Evolutionary conservation across 805 yeast species (phyloP), one percentile per base, ranked within the genome.

Genomic region (Lachancea quebecensis): DNA sequence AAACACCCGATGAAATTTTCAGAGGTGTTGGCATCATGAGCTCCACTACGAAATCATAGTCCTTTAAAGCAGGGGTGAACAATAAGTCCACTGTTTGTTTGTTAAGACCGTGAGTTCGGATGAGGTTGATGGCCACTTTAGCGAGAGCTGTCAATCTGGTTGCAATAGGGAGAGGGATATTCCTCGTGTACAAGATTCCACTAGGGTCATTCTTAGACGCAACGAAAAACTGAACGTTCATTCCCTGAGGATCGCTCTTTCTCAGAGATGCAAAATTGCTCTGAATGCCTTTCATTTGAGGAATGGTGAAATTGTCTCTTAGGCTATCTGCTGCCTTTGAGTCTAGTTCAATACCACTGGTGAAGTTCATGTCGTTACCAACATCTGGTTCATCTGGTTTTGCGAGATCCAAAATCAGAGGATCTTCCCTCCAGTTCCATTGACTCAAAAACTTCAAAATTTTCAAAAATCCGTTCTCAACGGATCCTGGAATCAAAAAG

Each of bases 371-470:
- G 27, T 50, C 59, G 25, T 52, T 49, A 2, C 54, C 46, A 31
- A 62, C 67, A 18, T 65, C 71, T 7, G 69, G 67, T 44, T 65
- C 62, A 9, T 60, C 58, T 49, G 77, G 76, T 46, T 72, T 80
- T 11, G 82, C 79, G 53, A 87, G 67, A 57, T 93, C 97, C 49
- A 93, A 66, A 44, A 90, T 77, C 49, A 93, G 67, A 1, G 96
- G 84, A 39, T 83, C 88, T 50, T 85, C 95, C 55, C 78, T 83
- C 99, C 99, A 93, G 63, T 93, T 89, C 99, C 99, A 93, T 36
- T 66, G 67, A 21, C 95, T 74, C 38, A 93, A 62, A 56, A 83
- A 85, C 39, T 77, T 70, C 33, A 93, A 61, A 10, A 82, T 75
- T 48, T 93, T 81, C 47, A 86, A 68, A 60, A 93, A 88, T 5